phyloP scores from a whole-genome alignment of 2,329 filamentous ascomycete species.

The Didymella lethalis region DNA sequence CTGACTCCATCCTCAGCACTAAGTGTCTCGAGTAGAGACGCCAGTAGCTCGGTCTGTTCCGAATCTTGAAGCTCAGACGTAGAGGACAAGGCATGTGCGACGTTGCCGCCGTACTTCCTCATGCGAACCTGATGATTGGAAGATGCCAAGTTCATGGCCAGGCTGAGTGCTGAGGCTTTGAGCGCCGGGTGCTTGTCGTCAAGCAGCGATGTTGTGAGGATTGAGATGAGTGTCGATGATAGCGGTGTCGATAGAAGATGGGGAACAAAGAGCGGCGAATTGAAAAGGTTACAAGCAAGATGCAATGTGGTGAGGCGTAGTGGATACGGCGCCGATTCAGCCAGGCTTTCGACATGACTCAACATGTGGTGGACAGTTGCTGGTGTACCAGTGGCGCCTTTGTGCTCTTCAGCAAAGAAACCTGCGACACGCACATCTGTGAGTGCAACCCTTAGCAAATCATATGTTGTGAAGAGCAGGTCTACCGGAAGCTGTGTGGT shows the following conservation, averaged over 20 bases:
- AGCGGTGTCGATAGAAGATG: conserved; percentile 61
- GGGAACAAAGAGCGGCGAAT: conserved; percentile 72
- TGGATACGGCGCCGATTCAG: conserved; percentile 73
- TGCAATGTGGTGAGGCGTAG: conserved; percentile 85
- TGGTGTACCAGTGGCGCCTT: conserved; percentile 57
- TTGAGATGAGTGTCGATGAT: conserved; percentile 67
- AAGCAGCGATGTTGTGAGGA: conserved; percentile 80
- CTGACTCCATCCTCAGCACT: conserved; percentile 56
- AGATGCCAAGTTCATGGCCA: conserved; percentile 82
- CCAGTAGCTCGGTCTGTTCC: conserved; percentile 81
- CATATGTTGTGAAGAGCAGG: conserved; percentile 80
- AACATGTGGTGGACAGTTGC: conserved; percentile 65
- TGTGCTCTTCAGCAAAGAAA: conserved; percentile 78
- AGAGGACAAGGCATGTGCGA: conserved; percentile 21
- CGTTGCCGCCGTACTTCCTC: conserved; percentile 55
- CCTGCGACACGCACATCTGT: conserved; percentile 80
- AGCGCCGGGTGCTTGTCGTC: conserved; percentile 77
- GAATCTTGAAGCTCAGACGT: conserved; percentile 65
- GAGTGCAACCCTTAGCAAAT: conserved; percentile 80
- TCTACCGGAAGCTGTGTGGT: conserved; percentile 67
- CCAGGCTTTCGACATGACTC: conserved; percentile 62
- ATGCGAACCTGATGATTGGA: conserved; percentile 72
- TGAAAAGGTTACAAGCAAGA: conserved; percentile 84
- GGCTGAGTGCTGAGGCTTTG: conserved; percentile 79
- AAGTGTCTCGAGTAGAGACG: conserved; percentile 80